Evolutionary conservation across 306 rosid species (phyloP), one percentile per base, ranked within the genome.

Genomic region (Malus orientalis): DNA sequence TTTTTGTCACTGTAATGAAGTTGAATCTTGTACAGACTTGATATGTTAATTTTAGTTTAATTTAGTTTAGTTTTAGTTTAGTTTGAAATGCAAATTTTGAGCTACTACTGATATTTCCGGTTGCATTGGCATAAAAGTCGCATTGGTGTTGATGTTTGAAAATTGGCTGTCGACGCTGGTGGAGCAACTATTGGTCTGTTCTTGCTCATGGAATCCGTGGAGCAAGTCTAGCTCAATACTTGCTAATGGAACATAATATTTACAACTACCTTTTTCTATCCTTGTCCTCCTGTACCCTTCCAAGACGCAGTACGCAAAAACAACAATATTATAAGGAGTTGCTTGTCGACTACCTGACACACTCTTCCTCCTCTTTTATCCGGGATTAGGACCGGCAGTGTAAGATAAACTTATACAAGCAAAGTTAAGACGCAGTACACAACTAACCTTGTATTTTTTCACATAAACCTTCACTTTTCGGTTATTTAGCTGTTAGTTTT

Each of bases 401-500:
- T 32, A 32, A 32, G 0, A 33, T 33, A 33, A 33, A 33, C 36
- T 5, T 33, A 32, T 32, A 32, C 6, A 32, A 0, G 36, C 1
- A 5, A 32, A 32, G 36, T 32, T 32, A 4, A n/a, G 62, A n/a
- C 1, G 7, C 0, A 3, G 29, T n/a, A 8, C 29, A 9, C 62
- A 32, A 32, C 1, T 33, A 33, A 33, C 36, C 36, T 33, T 33
- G 36, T 33, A 33, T 33, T 36, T 57, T 20, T 23, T 59, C 8
- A 55, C 29, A 9, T 13, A 30, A 55, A 63, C 67, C 8, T n/a
- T 40, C 30, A 29, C 38, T 65, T 70, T 49, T 51, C 54, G 70
- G 84, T 85, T 78, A 80, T 81, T 83, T 79, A 75, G 78, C 81
- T 78, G 74, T 77, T 84, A 79, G 75, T 70, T 68, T 82, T 84